Evolutionary conservation across 2,329 filamentous ascomycete genomes (phyloP).

Genomic region (Aspergillus udagawae): DNA sequence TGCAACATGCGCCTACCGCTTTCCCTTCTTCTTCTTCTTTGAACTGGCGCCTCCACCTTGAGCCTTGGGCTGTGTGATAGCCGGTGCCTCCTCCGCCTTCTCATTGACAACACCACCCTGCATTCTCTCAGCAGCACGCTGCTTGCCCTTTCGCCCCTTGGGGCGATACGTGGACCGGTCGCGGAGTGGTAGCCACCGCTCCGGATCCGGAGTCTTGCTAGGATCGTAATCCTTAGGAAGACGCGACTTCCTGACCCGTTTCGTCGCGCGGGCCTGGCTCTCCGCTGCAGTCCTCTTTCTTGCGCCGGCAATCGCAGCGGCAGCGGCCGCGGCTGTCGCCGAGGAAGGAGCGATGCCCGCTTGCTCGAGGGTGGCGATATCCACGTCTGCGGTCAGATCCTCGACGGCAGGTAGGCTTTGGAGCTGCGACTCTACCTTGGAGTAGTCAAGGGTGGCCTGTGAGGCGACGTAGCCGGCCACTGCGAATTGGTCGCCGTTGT

Average conservation of each 20-base stretch:
- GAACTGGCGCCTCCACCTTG: slow-evolving; percentile 33
- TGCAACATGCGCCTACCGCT: slow-evolving; percentile 32
- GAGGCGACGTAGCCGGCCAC: slow-evolving; percentile 84
- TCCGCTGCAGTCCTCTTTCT: slow-evolving; percentile 39
- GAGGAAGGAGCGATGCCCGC: slow-evolving; percentile 40
- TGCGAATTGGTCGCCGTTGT: slow-evolving; percentile 63
- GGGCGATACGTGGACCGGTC: slow-evolving; percentile 86
- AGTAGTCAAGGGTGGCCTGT: slow-evolving; percentile 54
- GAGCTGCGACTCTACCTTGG: slow-evolving; percentile 33
- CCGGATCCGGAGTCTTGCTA: slow-evolving; percentile 76
- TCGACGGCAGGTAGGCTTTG: slow-evolving; percentile 36
- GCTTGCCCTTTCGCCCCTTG: slow-evolving; percentile 88
- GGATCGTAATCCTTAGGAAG: slow-evolving; percentile 57
- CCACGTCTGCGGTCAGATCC: slow-evolving; percentile 42
- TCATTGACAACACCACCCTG: slow-evolving; percentile 81
- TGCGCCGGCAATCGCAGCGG: slow-evolving; percentile 30
- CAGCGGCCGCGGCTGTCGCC: slow-evolving; percentile 25
- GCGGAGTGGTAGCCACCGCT: slow-evolving; percentile 87
- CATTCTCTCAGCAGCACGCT: slow-evolving; percentile 71
- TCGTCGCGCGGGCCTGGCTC: slow-evolving; percentile 31
- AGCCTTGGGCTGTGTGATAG: slow-evolving; percentile 28
- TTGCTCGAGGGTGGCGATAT: slow-evolving; percentile 42
- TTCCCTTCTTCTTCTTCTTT: slow-evolving; percentile 52
- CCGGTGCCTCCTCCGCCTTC: slow-evolving; percentile 55
- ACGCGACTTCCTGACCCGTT: slow-evolving; percentile 44